Evolutionary conservation across 345 rosid species (phyloP).

Genomic region (Psidium friedrichsthalianum): DNA sequence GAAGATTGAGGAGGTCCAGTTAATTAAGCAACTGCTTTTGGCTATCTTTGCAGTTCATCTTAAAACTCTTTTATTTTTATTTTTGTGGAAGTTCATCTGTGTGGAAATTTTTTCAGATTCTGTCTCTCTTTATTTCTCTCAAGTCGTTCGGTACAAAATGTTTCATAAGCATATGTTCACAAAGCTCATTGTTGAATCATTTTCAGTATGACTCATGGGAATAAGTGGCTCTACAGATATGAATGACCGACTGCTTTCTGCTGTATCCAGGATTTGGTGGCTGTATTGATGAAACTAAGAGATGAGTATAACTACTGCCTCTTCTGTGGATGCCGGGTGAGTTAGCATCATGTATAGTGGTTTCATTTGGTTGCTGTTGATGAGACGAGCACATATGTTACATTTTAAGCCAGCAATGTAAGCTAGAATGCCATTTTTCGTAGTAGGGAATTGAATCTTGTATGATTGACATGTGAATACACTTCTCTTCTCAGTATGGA

Average conservation of each 20-base stretch:
- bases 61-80: neutral
- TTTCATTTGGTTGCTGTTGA: neutral
- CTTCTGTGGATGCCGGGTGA: conserved; percentile 79
- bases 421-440: neutral
- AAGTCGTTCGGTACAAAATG: neutral
- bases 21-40: neutral
- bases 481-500: conserved; percentile 52
- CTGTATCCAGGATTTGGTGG: conserved; percentile 66
- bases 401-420: neutral
- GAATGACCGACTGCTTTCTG: neutral
- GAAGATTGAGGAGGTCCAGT: neutral
- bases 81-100: neutral
- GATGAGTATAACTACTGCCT: conserved; percentile 68
- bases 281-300: conserved; percentile 56
- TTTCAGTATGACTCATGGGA: neutral
- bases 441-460: neutral
- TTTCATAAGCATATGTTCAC: neutral
- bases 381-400: neutral
- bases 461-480: neutral
- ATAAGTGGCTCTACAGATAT: neutral
- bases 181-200: neutral
- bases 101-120: neutral
- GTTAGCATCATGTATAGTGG: neutral
- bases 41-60: neutral
- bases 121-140: neutral